Evolutionary conservation across 1,284 basidiomycete species (phyloP).

Genomic region (Apiotrichum veenhuisii): DNA sequence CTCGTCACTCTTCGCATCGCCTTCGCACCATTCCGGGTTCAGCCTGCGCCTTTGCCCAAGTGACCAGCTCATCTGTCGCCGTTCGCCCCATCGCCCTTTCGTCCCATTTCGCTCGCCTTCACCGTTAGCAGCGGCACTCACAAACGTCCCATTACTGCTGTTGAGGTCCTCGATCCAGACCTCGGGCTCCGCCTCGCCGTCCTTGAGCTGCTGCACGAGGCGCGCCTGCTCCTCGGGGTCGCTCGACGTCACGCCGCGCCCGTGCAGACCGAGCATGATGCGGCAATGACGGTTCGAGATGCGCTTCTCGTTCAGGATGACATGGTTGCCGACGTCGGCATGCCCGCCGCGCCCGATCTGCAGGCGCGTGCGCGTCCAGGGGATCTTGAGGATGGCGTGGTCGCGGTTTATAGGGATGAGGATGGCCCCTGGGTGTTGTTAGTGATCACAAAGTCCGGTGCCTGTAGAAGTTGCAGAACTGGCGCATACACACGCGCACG

Average conservation of each 20-base stretch:
- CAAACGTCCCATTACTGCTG: constrained; percentile 82
- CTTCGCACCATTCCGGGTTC: too few species aligned
- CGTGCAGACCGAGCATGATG: constrained; percentile 37
- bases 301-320: constrained; percentile 41
- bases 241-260: constrained; percentile 12
- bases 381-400: constrained; percentile 44
- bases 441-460: too few species aligned
- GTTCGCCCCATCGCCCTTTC: too few species aligned
- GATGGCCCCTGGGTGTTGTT: constrained; percentile 45
- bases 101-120: not conserved
- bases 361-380: constrained; percentile 38
- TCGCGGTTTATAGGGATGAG: constrained; percentile 43
- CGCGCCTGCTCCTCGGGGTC: constrained; percentile 6
- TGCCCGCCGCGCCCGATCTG: constrained; percentile 44
- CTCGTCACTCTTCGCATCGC: not conserved
- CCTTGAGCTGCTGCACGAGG: constrained; percentile 29
- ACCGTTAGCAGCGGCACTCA: constrained; percentile 50
- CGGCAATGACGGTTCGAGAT: constrained; percentile 45
- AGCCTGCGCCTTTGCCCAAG: too few species aligned
- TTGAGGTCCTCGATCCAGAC: constrained; percentile 63
- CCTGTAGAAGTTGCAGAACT: too few species aligned
- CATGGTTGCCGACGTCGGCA: constrained; percentile 32
- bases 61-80: too few species aligned
- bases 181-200: constrained; percentile 52
- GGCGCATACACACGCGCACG: too few species aligned